Percentiles rank a stretch among this genome's conserved stretches.
phyloP scores from a whole-genome alignment of 1,284 basidiomycete species.

The Austroboletus rostrupii region DNA sequence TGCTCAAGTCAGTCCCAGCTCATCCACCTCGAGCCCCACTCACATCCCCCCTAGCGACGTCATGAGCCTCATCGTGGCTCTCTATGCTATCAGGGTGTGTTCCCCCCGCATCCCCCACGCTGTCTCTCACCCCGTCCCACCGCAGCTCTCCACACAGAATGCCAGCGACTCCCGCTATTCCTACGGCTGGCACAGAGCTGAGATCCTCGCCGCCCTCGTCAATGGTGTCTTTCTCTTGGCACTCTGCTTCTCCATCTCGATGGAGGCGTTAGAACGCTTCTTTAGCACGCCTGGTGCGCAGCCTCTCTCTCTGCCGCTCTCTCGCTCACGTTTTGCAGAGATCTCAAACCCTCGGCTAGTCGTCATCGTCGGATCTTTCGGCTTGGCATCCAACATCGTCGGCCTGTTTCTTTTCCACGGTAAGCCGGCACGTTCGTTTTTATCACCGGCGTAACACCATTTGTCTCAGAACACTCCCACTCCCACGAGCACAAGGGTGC shows the following conservation, averaged over 20 bases:
- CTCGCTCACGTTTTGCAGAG: constrained; percentile 48
- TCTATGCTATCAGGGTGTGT: constrained; percentile 90
- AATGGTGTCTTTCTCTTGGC: constrained; percentile 97
- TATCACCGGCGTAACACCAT: constrained; percentile 4
- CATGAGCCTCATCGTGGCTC: constrained; percentile 89
- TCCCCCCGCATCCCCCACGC: background rate
- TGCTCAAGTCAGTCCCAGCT: constrained; percentile 77
- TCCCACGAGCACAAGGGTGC: constrained; percentile 45
- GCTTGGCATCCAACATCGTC: constrained; percentile 88
- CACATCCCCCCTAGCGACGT: constrained; percentile 68
- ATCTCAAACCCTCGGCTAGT: constrained; percentile 86
- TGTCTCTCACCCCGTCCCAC: constrained; percentile 7
- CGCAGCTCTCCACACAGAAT: constrained; percentile 52
- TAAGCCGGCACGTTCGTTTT: constrained; percentile 33
- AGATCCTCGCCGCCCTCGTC: constrained; percentile 91
- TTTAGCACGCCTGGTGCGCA: constrained; percentile 74
- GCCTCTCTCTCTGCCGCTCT: constrained; percentile 2
- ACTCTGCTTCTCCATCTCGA: constrained; percentile 91
- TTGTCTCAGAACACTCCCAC: constrained; percentile 64
- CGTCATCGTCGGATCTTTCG: constrained; percentile 87
- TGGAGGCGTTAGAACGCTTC: constrained; percentile 92
- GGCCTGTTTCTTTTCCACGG: constrained; percentile 96
- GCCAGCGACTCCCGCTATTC: constrained; percentile 65
- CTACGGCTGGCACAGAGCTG: constrained; percentile 98
- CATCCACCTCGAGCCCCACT: constrained; percentile 4